Evolutionary conservation across 73 alveolate species (phyloP).

Genomic region (Uronychia setigera): DNA sequence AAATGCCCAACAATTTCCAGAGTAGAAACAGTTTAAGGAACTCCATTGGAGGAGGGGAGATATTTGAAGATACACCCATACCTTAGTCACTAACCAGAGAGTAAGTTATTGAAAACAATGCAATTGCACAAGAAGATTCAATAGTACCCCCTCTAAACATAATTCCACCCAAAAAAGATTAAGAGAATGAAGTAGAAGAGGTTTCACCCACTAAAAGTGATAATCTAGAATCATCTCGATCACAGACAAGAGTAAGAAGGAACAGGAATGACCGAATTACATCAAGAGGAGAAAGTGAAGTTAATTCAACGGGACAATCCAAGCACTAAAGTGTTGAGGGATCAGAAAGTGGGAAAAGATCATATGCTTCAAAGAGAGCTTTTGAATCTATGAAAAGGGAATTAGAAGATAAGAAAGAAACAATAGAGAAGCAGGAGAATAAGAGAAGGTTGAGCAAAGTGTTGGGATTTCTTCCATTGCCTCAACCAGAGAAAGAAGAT

Average conservation of each 20-base stretch:
- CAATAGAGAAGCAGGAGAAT: not conserved
- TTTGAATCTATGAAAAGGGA: not conserved
- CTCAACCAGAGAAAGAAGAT: not conserved
- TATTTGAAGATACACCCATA: too few species aligned
- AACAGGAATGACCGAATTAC: not conserved
- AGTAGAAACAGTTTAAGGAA: too few species aligned
- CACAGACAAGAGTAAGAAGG: not conserved
- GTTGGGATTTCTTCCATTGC: not conserved
- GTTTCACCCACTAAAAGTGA: not conserved
- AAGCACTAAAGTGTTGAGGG: not conserved
- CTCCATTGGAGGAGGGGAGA: too few species aligned
- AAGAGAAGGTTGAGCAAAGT: not conserved
- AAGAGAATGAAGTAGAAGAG: not conserved
- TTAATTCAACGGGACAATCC: not conserved
- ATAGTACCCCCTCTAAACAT: not conserved
- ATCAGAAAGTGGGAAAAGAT: not conserved
- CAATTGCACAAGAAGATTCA: not conserved
- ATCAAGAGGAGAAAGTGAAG: not conserved
- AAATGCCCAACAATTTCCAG: too few species aligned
- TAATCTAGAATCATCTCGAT: too few species aligned
- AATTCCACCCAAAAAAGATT: too few species aligned
- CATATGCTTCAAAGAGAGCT: not conserved
- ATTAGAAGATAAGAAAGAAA: not conserved
- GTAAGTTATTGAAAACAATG: not conserved
- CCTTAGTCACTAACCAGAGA: not conserved